These are phyloP conservation scores for Aspergillus glaucus DNA, from an alignment of 2,329 filamentous ascomycete genomes.

Conservation along the genomic window DNA sequence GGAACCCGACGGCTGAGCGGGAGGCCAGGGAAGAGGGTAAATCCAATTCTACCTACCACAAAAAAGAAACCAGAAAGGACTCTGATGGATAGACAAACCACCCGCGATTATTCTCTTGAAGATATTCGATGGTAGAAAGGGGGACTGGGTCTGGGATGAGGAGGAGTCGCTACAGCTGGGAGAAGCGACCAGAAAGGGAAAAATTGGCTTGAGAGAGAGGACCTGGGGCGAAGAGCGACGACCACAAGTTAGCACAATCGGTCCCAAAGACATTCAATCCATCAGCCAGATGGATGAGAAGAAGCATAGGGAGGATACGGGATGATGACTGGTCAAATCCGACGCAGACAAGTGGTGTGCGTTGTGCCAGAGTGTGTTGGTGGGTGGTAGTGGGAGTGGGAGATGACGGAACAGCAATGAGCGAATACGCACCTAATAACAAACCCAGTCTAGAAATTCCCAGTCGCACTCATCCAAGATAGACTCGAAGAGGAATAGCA, in stretches of 20 bases:
- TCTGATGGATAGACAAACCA: conserved; percentile 24
- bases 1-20: conserved; percentile 17
- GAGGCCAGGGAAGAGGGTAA: conserved; percentile 21
- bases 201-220: conserved; percentile 11
- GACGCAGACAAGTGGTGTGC: conserved; percentile 19
- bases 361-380: not conserved
- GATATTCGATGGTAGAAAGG: conserved; percentile 23
- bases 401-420: conserved; percentile 26
- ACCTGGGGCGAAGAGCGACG: conserved; percentile 18
- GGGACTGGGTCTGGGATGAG: conserved; percentile 20
- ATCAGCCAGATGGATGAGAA: conserved; percentile 10
- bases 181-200: conserved; percentile 26
- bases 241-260: conserved; percentile 21
- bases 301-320: conserved; percentile 1
- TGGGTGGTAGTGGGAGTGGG: conserved; percentile 13
- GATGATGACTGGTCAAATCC: conserved; percentile 15
- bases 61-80: conserved; percentile 20
- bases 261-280: conserved; percentile 9
- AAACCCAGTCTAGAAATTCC: conserved; percentile 17
- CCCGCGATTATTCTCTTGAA: conserved; percentile 25
- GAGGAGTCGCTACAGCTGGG: conserved; percentile 29
- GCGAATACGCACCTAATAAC: conserved; percentile 27
- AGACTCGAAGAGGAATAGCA: not conserved
- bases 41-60: conserved; percentile 35
- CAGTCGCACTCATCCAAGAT: conserved; percentile 25